Percentiles rank a stretch among this genome's conserved stretches.
Evolutionary conservation across 2,329 filamentous ascomycete species (phyloP).

Genomic region (Didymella pinodella): DNA sequence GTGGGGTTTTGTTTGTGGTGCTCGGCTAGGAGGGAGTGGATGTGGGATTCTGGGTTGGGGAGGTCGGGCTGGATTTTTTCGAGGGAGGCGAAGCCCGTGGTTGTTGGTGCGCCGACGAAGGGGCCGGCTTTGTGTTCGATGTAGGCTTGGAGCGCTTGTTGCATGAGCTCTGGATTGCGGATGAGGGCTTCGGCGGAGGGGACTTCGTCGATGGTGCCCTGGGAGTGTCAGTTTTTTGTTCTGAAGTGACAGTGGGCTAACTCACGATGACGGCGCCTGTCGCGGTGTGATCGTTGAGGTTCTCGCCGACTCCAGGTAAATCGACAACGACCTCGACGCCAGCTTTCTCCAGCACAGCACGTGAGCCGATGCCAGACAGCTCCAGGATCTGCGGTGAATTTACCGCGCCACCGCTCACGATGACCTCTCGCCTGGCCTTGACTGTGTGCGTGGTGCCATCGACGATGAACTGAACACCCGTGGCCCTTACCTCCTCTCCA

Average conservation of each 20-base stretch:
- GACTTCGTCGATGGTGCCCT: slow-evolving; percentile 40
- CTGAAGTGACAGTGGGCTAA: background rate
- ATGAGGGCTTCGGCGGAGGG: slow-evolving; percentile 38
- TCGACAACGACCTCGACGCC: slow-evolving; percentile 42
- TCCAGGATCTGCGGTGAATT: slow-evolving; percentile 45
- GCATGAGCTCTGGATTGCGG: slow-evolving; percentile 32
- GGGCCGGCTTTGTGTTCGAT: slow-evolving; percentile 39
- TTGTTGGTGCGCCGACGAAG: slow-evolving; percentile 35
- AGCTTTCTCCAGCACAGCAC: slow-evolving; percentile 34
- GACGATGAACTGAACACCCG: slow-evolving; percentile 49
- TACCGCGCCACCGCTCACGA: slow-evolving; percentile 39
- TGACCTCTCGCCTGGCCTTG: slow-evolving; percentile 42
- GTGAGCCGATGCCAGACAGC: slow-evolving; percentile 43
- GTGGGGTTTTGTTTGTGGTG: slow-evolving; percentile 30
- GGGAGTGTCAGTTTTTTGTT: background rate
- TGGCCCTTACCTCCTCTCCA: slow-evolving; percentile 52
- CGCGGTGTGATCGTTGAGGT: slow-evolving; percentile 47
- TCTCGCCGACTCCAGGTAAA: slow-evolving; percentile 45
- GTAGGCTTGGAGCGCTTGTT: slow-evolving; percentile 42
- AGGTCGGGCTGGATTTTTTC: slow-evolving; percentile 32
- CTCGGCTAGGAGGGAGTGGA: slow-evolving; percentile 28
- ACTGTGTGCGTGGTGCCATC: slow-evolving; percentile 43
- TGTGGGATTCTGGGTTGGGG: slow-evolving; percentile 30
- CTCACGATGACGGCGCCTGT: slow-evolving; percentile 21
- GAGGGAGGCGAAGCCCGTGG: slow-evolving; percentile 37